Percentiles rank a stretch among this genome's conserved stretches.
These are phyloP conservation scores for Penicillium egyptiacum DNA, from an alignment of 495 filamentous ascomycete species.

Conservation along the genomic window DNA sequence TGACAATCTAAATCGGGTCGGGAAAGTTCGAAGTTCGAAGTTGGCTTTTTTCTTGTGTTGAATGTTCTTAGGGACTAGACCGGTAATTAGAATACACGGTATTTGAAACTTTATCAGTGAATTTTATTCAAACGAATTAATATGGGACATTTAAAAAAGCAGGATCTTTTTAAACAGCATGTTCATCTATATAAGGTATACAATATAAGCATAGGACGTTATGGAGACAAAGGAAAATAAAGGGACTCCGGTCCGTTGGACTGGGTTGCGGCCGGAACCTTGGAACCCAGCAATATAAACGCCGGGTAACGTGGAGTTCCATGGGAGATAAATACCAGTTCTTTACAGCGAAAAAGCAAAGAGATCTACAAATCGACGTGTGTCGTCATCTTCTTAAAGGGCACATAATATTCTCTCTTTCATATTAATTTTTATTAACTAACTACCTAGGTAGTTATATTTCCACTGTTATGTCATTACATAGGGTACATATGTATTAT, in stretches of 20 bases:
- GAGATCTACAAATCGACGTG: not conserved
- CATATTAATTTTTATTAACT: not conserved
- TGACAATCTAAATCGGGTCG: not conserved
- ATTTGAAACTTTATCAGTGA: not conserved
- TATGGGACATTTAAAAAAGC: not conserved
- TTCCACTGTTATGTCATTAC: too few species aligned
- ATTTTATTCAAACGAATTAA: not conserved
- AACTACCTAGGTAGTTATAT: too few species aligned
- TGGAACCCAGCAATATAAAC: constrained; percentile 9
- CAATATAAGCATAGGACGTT: not conserved
- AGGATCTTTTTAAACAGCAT: not conserved
- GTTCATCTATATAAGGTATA: not conserved
- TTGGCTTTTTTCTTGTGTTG: not conserved
- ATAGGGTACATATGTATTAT: not conserved
- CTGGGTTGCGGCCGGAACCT: constrained; percentile 17
- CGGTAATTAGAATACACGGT: constrained; percentile 6
- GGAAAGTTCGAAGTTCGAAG: not conserved
- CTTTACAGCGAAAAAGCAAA: constrained; percentile 6
- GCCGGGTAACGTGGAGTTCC: constrained; percentile 21
- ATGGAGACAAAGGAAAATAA: constrained; percentile 15
- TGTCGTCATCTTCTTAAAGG: too few species aligned
- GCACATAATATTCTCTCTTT: not conserved
- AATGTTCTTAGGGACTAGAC: not conserved
- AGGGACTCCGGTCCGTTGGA: constrained; percentile 24
- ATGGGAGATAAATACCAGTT: constrained; percentile 13